Conservation (phyloP, 257 asterid genomes). For the Gentiana dahurica region DNA sequence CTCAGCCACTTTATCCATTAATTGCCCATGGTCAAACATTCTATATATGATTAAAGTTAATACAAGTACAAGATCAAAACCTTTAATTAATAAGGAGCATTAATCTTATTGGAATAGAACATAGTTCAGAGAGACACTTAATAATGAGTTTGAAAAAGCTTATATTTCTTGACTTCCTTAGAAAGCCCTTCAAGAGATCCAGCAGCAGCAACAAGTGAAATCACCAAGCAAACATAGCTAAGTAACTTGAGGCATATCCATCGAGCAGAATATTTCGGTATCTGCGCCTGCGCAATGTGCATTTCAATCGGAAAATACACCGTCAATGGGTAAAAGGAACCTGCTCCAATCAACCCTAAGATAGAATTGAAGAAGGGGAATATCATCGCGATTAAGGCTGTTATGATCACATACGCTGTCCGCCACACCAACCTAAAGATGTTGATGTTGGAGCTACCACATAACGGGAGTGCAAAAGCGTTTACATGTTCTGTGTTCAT, state of each 20-base stretch:
- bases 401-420: conserved; percentile 27
- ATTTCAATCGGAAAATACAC: conserved; percentile 46
- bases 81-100: background rate
- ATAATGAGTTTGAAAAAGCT: conserved; percentile 17
- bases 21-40: background rate
- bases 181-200: conserved; percentile 47
- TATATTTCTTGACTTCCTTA: conserved; percentile 19
- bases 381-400: conserved; percentile 31
- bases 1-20: background rate
- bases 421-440: conserved; percentile 41
- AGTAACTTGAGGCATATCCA: conserved; percentile 42
- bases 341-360: conserved; percentile 41
- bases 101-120: background rate
- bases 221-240: conserved; percentile 32
- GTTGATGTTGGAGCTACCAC: conserved; percentile 18
- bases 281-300: conserved; percentile 29
- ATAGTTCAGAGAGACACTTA: background rate
- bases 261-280: conserved; percentile 19
- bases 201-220: conserved; percentile 42
- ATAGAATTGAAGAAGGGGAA: conserved; percentile 52
- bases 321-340: conserved; percentile 48
- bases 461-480: conserved; percentile 2
- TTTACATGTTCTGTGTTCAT: conserved; percentile 17
- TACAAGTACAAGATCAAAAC: background rate
- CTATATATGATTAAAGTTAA: background rate